phyloP scores from a whole-genome alignment of 2,329 filamentous ascomycete species.

The Triangularia verruculosa region DNA sequence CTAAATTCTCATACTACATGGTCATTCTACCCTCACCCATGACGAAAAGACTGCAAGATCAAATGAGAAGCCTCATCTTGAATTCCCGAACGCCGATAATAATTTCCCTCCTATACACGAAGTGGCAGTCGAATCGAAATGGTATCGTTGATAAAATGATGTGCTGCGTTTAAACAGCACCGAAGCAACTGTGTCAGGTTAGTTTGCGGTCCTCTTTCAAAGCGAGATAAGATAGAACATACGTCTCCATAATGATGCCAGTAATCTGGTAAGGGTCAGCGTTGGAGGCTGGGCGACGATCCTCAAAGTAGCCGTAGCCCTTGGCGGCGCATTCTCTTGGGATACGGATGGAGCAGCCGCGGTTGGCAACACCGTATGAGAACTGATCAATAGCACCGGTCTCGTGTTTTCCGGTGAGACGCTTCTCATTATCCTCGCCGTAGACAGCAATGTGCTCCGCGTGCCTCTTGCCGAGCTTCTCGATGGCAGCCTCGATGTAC shows the following conservation, averaged over 20 bases:
- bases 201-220: background rate
- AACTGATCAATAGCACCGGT: constrained; percentile 95
- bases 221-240: background rate
- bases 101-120: constrained; percentile 4
- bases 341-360: constrained; percentile 90
- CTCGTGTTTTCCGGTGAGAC: constrained; percentile 91
- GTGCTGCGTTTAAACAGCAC: constrained; percentile 5
- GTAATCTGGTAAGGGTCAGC: constrained; percentile 73
- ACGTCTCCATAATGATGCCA: constrained; percentile 38
- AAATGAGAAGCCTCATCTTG: background rate
- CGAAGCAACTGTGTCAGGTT: constrained; percentile 5
- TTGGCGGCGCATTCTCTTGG: constrained; percentile 64
- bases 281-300: constrained; percentile 69
- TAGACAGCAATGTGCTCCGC: constrained; percentile 85
- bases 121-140: constrained; percentile 4
- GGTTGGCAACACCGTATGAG: constrained; percentile 92
- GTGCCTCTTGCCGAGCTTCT: constrained; percentile 77
- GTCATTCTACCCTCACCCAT: background rate
- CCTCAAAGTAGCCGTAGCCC: constrained; percentile 63
- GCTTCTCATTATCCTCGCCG: constrained; percentile 91
- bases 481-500: constrained; percentile 80
- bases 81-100: constrained; percentile 10
- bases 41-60: background rate
- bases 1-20: background rate
- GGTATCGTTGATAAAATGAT: background rate